Conservation (phyloP, 2,329 filamentous ascomycete genomes). For the Escovopsis weberi region DNA sequence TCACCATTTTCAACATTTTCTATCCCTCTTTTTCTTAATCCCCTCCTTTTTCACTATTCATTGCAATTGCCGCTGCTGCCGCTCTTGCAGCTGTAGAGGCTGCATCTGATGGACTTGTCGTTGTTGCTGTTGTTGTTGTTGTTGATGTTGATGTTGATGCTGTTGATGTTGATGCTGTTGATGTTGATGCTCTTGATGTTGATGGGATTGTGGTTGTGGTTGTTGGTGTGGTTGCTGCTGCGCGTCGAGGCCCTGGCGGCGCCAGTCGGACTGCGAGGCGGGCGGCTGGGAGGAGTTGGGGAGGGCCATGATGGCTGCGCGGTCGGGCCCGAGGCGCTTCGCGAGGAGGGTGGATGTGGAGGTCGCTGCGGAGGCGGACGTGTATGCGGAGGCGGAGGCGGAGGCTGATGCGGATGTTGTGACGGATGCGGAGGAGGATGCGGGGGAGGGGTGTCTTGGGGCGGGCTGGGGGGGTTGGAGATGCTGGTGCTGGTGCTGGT, state of each 20-base stretch:
- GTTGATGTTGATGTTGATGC: no score
- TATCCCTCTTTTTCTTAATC: slow-evolving; percentile 10
- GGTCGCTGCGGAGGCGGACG: slow-evolving; percentile 10
- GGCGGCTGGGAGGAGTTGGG: slow-evolving; percentile 10
- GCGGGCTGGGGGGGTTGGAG: no score
- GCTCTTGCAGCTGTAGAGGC: slow-evolving; percentile 1
- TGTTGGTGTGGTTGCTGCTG: no score
- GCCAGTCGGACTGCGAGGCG: slow-evolving; percentile 9
- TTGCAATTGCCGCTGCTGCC: background rate
- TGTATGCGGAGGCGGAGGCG: slow-evolving; percentile 4
- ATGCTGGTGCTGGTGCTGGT: no score
- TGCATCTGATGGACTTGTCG: no score
- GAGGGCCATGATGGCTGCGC: slow-evolving; percentile 32
- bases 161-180: background rate
- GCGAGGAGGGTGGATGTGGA: slow-evolving; percentile 30
- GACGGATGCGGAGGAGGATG: slow-evolving; percentile 1
- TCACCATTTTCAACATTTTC: background rate
- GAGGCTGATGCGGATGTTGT: slow-evolving; percentile 3
- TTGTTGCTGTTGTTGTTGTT: no score
- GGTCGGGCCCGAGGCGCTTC: slow-evolving; percentile 36
- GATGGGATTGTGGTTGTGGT: background rate
- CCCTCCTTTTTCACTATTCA: background rate
- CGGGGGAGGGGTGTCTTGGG: slow-evolving; percentile 8
- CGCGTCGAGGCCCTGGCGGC: background rate
- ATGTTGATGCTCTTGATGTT: background rate